Evolutionary conservation across 1,284 basidiomycete species (phyloP).

Genomic region (Neonothopanus nambi): DNA sequence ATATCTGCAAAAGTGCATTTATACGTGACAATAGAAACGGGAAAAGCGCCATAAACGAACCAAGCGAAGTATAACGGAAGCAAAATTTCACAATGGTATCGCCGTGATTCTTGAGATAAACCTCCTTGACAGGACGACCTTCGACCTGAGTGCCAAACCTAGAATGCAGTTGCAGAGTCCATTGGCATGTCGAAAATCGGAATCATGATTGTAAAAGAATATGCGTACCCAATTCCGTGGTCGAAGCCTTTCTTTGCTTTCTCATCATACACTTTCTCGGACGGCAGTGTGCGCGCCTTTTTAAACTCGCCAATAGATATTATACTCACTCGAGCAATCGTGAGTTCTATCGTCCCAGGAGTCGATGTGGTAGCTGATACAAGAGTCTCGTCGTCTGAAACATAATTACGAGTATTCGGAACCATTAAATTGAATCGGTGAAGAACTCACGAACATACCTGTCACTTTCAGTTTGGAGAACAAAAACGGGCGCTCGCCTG

Average conservation of each 20-base stretch:
- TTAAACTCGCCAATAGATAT: neutral
- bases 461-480: constrained; percentile 1
- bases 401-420: neutral
- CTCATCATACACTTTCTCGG: neutral
- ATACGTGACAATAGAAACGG: no score
- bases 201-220: no score
- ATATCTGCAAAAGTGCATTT: no score
- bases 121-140: no score
- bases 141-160: no score
- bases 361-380: neutral
- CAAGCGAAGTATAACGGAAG: no score
- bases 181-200: no score
- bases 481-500: neutral
- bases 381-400: neutral
- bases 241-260: constrained; percentile 6
- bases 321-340: neutral
- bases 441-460: no score
- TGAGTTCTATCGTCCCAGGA: neutral
- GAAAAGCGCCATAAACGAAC: no score
- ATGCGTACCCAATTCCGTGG: neutral
- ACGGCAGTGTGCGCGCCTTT: neutral
- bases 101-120: no score
- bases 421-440: neutral
- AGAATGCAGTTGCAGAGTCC: no score
- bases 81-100: no score